Evolutionary conservation across 495 filamentous ascomycete species (phyloP), one percentile per base, ranked within the genome.

Genomic region (Penicillium simplicissimum): DNA sequence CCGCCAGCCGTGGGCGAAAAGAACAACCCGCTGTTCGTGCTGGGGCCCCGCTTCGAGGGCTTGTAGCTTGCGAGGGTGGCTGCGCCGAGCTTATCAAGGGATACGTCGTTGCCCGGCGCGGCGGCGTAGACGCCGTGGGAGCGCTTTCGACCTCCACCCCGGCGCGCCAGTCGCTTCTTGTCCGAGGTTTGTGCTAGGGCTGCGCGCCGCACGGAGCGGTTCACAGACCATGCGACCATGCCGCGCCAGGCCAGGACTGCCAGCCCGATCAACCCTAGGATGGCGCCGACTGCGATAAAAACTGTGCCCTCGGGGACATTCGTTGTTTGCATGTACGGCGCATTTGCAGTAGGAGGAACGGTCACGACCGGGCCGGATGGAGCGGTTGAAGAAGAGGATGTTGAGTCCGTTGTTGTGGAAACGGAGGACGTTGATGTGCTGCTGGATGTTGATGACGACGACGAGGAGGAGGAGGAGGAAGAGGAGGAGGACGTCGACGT

Each of bases 251-350:
- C 82, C 3, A 98, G 82, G 17, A 98, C 83, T 23, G 87, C 84
- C 11, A 91, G 76, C 4, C 86, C 92, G 59, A 97, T 85, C 59
- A 93, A 86, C 33, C 89, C 96, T 4, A 98, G 84, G 34, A 88
- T 88, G 19, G 92, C 91, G 48, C 96, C 95, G 19, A 97, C 96
- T 42, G 84, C 87, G 69, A 98, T 98, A 79, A 98, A 98, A 35
- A 98, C 88, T 25, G 95, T 97, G 17, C 95, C 95, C 76, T 98
- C 92, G 0, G 95, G 95, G 8, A 93, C 82, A 47, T 81, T 88
- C n/a, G 92, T 93, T 69, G 89, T 88, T 68, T 96, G 91, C 93
- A 98, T 97, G 71, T 91, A 98, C 31, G 96, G 95, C 23, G 95
- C 95, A 72, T 88, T 83, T 11, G 85, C 80, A 2, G 90, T 97